These are phyloP conservation scores for Xylaria sp. DNA, from an alignment of 2,329 filamentous ascomycete genomes.

Conservation along the genomic window DNA sequence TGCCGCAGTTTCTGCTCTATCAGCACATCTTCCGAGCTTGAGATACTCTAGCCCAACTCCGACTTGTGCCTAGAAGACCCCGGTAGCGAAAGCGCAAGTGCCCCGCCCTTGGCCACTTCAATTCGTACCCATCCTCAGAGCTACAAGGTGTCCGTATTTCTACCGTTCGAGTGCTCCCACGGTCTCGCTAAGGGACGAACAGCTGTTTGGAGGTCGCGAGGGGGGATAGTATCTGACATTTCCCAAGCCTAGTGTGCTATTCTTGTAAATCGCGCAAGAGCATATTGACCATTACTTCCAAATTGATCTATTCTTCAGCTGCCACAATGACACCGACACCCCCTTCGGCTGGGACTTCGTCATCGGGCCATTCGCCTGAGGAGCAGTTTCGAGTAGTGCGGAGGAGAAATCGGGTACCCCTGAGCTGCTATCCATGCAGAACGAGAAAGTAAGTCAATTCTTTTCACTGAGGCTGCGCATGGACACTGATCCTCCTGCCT, in stretches of 20 bases:
- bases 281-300: constrained; percentile 27
- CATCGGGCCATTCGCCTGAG: constrained; percentile 81
- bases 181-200: not conserved
- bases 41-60: not conserved
- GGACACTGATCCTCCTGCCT: constrained; percentile 36
- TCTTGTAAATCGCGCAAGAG: constrained; percentile 33
- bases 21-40: not conserved
- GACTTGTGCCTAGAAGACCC: not conserved
- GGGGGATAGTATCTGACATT: constrained; percentile 38
- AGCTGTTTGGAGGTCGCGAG: constrained; percentile 35
- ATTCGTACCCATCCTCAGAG: not conserved
- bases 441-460: constrained; percentile 79
- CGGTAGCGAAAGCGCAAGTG: not conserved
- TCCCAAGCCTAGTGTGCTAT: constrained; percentile 42
- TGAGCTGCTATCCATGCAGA: constrained; percentile 91
- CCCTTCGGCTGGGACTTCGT: constrained; percentile 81
- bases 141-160: constrained; percentile 3
- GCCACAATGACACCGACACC: constrained; percentile 77
- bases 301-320: constrained; percentile 9
- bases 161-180: not conserved
- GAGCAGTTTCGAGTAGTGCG: constrained; percentile 88
- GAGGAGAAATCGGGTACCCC: constrained; percentile 89
- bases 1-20: not conserved
- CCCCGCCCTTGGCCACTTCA: constrained; percentile 4
- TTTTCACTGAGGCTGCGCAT: constrained; percentile 28